Base-by-base conservation (phyloP, 2,329 filamentous ascomycete genomes). In the Sporothrix sp. region DNA sequence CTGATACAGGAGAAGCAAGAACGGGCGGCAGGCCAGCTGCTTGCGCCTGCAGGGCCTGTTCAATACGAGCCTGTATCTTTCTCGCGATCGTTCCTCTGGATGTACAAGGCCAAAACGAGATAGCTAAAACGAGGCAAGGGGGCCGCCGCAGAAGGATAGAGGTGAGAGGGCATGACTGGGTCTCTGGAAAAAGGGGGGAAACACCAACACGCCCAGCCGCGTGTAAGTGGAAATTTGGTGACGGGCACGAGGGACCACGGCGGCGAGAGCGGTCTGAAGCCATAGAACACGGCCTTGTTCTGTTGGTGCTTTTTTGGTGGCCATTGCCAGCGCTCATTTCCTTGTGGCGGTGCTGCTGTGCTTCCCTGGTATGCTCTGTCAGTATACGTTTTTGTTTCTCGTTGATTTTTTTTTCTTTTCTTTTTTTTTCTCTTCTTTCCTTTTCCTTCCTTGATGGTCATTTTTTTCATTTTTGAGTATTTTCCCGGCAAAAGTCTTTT, bases 111-210 rank as follows among this genome's bases (percentile, higher is more conserved):
- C n/a, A 27, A 27, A 44, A 16, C 4, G 20, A 16, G 42, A 35
- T 10, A 16, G 13, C 9, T 5, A 35, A 3, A 21, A 11, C 27
- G 40, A 21, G 27, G 28, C 42, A 16, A 35, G 20, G 10, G 28
- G 28, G 13, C 18, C 18, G n/a, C n/a, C n/a, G n/a, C n/a, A n/a
- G n/a, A n/a, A n/a, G n/a, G n/a, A n/a, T n/a, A n/a, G n/a, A 9
- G 42, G 42, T 27, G 14, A 25, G 43, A 46, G 43, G 43, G 43
- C 32, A 46, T 21, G 18, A 23, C 30, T 27, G 33, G 42, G 42
- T 33, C 42, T 45, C 20, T 35, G 33, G 42, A 45, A 45, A 45
- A 44, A 45, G 7, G 18, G 16, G 28, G 9, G 28, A 27, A n/a
- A 18, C 16, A 18, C 39, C 6, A 8, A 16, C 25, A 28, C 39